These are phyloP conservation scores for Pythium volutum DNA, from an alignment of 352 stramenopile genomes.

Conservation along the genomic window DNA sequence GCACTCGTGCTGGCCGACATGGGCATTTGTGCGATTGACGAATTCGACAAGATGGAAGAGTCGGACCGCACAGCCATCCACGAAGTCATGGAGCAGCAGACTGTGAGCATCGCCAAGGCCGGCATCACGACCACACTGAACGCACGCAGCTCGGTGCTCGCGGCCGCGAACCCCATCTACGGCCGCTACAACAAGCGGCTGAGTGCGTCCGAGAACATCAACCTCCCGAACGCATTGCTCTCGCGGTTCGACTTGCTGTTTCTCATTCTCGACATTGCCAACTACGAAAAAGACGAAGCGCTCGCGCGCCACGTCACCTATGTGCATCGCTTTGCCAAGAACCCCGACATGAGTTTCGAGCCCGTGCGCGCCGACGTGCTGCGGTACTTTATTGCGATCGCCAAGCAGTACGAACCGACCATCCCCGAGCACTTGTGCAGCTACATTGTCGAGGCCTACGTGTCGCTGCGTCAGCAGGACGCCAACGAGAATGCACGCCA, in stretches of 20 bases:
- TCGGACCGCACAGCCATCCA: constrained; percentile 98
- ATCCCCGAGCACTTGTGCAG: constrained; percentile 93
- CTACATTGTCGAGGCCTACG: constrained; percentile 99
- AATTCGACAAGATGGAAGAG: constrained; percentile 99
- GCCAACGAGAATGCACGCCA: constrained; percentile 75
- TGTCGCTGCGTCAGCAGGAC: constrained; percentile 94
- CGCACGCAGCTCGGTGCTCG: constrained; percentile 96
- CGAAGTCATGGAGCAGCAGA: constrained; percentile 99
- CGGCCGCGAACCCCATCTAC: constrained; percentile 98
- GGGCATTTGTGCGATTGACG: constrained; percentile 98
- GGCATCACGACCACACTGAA: constrained; percentile 98
- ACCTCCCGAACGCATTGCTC: constrained; percentile 98
- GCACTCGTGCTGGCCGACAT: constrained; percentile 98
- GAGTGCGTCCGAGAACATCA: constrained; percentile 96
- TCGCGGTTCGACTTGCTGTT: constrained; percentile 99
- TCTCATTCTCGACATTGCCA: constrained; percentile 95
- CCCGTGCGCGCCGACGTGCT: constrained; percentile 90
- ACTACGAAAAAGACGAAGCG: constrained; percentile 91
- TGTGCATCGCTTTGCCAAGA: constrained; percentile 88
- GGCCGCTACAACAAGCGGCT: constrained; percentile 90
- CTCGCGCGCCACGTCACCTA: constrained; percentile 92
- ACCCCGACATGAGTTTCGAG: constrained; percentile 91
- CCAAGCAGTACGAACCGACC: constrained; percentile 82
- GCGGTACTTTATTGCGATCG: constrained; percentile 87
- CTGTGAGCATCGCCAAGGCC: constrained; percentile 98